Percentiles rank a stretch among this genome's conserved stretches.
phyloP scores from a whole-genome alignment of 129 eudicot genomes.

The Centella asiatica region DNA sequence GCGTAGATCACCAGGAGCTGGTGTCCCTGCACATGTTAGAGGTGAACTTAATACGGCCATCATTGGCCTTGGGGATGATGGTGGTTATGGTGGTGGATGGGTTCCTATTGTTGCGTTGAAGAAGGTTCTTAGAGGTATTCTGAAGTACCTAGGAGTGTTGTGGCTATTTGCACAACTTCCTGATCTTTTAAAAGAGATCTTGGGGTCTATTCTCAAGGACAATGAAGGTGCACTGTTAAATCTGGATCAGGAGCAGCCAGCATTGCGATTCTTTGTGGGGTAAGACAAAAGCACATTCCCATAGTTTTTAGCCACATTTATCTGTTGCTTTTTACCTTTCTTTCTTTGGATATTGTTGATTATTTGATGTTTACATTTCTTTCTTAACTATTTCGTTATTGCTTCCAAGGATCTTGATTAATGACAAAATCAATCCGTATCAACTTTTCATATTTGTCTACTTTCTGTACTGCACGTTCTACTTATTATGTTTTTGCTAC shows the following conservation, averaged over 20 bases:
- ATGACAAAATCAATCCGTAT: too few relatives aligned
- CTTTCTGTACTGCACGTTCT: too few relatives aligned
- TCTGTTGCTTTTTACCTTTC: background rate
- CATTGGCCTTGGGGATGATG: slow-evolving; percentile 99
- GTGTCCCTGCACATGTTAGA: slow-evolving; percentile 98
- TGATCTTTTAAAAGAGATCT: slow-evolving; percentile 88
- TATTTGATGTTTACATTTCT: background rate
- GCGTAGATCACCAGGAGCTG: slow-evolving; percentile 70
- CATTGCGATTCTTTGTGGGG: slow-evolving; percentile 99
- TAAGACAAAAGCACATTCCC: slow-evolving; percentile 20
- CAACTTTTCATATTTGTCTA: too few relatives aligned
- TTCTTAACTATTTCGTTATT: background rate
- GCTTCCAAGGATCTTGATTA: background rate
- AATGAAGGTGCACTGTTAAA: slow-evolving; percentile 91
- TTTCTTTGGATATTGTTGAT: background rate
- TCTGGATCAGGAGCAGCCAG: slow-evolving; percentile 99
- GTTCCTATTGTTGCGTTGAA: slow-evolving; percentile 97
- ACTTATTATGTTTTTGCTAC: too few relatives aligned
- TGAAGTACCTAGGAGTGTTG: slow-evolving; percentile 91
- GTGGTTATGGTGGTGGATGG: slow-evolving; percentile 99
- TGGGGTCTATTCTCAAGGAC: slow-evolving; percentile 87
- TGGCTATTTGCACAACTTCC: slow-evolving; percentile 99
- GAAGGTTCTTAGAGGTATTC: slow-evolving; percentile 93
- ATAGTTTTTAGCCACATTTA: background rate
- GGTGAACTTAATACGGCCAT: slow-evolving; percentile 95